phyloP scores from a whole-genome alignment of 139 green algal species.

The Ulvella scutata region DNA sequence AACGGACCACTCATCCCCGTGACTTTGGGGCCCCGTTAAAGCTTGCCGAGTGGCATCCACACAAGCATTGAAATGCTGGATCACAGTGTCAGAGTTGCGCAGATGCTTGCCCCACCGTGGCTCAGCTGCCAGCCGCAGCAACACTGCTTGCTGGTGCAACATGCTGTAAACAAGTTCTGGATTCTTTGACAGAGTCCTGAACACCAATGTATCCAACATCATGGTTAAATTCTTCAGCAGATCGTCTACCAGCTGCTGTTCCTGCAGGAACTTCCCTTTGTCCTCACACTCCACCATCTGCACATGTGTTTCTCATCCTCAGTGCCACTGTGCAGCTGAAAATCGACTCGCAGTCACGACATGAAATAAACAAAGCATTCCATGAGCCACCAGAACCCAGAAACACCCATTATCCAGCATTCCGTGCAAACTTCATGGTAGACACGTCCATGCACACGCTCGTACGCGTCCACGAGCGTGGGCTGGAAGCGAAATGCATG shows the following conservation, averaged over 20 bases:
- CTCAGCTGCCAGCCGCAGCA: neutral
- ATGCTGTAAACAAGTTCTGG: slow-evolving; percentile 1
- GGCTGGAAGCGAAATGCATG: too few relatives aligned
- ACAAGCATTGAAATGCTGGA: neutral
- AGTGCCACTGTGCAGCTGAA: neutral
- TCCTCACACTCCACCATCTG: slow-evolving; percentile 1
- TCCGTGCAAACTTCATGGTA: too few relatives aligned
- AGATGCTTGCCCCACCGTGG: neutral
- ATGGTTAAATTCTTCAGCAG: neutral
- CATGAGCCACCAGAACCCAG: too few relatives aligned
- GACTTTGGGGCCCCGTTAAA: neutral
- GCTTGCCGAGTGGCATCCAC: neutral
- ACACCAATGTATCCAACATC: neutral
- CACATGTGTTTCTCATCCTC: neutral
- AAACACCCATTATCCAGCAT: too few relatives aligned
- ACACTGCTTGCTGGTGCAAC: neutral
- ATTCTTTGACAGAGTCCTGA: neutral
- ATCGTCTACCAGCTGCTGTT: slow-evolving; percentile 1
- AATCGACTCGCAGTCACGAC: neutral
- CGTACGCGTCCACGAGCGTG: too few relatives aligned
- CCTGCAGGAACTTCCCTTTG: neutral
- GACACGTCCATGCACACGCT: too few relatives aligned
- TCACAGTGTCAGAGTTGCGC: neutral
- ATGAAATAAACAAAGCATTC: too few relatives aligned
- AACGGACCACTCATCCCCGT: neutral